Percentiles rank a stretch among this genome's conserved stretches.
Evolutionary conservation across 2,329 filamentous ascomycete species (phyloP).

Genomic region (Verticillium dahliae): DNA sequence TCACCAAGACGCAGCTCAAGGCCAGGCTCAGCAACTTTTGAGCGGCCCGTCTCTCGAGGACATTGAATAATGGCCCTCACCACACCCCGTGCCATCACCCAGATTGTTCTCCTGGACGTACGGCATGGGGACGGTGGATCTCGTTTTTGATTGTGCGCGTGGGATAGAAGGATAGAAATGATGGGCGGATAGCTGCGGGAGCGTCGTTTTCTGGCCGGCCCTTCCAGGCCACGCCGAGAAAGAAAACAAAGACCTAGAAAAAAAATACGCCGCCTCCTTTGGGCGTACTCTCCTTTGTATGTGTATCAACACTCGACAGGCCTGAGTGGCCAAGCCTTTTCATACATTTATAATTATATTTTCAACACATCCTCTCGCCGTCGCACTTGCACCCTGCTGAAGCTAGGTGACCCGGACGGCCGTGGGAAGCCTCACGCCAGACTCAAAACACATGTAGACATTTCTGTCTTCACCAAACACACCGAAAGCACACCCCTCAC

Average conservation of each 20-base stretch:
- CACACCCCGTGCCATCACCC: too few species aligned
- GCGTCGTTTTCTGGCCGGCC: neutral
- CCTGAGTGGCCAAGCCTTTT: neutral
- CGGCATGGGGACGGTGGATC: neutral
- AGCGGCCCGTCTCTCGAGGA: neutral
- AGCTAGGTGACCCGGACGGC: too few species aligned
- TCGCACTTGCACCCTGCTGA: too few species aligned
- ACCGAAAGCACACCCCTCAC: neutral
- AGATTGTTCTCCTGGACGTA: too few species aligned
- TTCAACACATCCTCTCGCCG: neutral
- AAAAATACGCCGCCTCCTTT: neutral
- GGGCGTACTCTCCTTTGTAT: neutral
- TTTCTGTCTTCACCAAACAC: neutral
- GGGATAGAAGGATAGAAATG: neutral
- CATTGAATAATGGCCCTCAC: too few species aligned
- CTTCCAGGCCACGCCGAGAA: neutral
- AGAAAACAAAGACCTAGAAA: neutral
- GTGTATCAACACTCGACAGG: neutral
- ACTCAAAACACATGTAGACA: too few species aligned
- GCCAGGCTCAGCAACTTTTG: slow-evolving; percentile 28
- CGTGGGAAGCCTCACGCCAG: too few species aligned
- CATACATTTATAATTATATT: neutral
- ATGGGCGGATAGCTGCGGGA: neutral
- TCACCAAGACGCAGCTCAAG: slow-evolving; percentile 43
- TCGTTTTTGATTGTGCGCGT: neutral